Percentiles rank a stretch among this genome's conserved stretches.
Evolutionary conservation across 169 alveolate species (phyloP).

Genomic region (Perkinsus chesapeaki): DNA sequence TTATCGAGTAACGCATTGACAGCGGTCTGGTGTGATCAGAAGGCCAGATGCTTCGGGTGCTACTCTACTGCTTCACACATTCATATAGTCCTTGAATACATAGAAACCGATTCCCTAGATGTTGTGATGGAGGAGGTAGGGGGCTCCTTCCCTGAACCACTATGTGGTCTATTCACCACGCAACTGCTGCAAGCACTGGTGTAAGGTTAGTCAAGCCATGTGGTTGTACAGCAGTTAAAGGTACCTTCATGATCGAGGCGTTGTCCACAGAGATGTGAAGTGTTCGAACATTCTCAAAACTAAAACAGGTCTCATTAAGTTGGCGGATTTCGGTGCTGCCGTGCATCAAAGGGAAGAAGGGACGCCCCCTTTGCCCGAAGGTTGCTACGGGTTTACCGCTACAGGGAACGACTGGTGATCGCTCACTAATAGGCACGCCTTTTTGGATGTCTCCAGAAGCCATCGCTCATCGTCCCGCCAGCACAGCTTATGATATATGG

Average conservation of each 20-base stretch:
- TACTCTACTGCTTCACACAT: constrained; percentile 36
- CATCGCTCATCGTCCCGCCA: constrained; percentile 22
- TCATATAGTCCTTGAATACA: constrained; percentile 51
- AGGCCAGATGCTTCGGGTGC: constrained; percentile 22
- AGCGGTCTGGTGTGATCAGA: neutral
- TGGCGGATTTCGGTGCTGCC: constrained; percentile 70
- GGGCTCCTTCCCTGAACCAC: constrained; percentile 42
- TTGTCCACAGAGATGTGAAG: constrained; percentile 65
- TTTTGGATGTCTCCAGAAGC: constrained; percentile 66
- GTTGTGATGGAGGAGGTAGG: constrained; percentile 29
- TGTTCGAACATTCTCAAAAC: constrained; percentile 63
- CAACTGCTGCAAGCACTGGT: too few relatives aligned
- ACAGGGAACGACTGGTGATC: too few relatives aligned
- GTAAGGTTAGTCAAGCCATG: too few relatives aligned
- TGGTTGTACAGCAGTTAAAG: constrained; percentile 46
- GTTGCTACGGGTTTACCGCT: too few relatives aligned
- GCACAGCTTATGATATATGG: constrained; percentile 68
- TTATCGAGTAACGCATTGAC: constrained; percentile 53
- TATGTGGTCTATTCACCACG: constrained; percentile 42
- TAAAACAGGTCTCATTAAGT: constrained; percentile 50
- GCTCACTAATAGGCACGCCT: constrained; percentile 55
- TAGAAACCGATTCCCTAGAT: constrained; percentile 50
- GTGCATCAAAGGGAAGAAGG: constrained; percentile 38
- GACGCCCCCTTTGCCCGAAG: too few relatives aligned
- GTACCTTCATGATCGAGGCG: constrained; percentile 52